These are phyloP conservation scores for Mycena epipterygia DNA, from an alignment of 768 basidiomycete species.

Conservation along the genomic window DNA sequence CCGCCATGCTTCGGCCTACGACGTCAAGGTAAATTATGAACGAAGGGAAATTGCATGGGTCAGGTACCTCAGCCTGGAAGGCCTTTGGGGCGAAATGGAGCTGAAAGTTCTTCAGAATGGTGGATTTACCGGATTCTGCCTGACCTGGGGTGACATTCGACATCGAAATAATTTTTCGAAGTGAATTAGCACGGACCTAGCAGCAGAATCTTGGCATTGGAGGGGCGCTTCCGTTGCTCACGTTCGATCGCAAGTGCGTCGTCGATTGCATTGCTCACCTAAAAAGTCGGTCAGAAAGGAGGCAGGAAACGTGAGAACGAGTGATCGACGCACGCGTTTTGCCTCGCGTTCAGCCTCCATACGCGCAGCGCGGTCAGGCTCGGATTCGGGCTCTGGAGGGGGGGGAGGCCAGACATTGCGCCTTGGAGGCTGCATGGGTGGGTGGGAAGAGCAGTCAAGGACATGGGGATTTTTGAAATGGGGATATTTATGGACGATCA, in stretches of 20 bases:
- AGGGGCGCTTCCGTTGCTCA: conserved; percentile 54
- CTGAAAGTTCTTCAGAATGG: conserved; percentile 76
- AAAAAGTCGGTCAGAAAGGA: conserved; percentile 1
- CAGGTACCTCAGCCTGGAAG: conserved; percentile 65
- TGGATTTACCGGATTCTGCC: conserved; percentile 78
- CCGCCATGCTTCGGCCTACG: conserved; percentile 68
- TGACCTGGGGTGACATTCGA: conserved; percentile 57
- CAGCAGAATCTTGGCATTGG: conserved; percentile 65
- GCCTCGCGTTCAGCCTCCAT: conserved; percentile 52
- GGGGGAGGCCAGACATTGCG: conserved; percentile 38
- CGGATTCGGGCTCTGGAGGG: conserved; percentile 17
- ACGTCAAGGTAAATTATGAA: background rate
- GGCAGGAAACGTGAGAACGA: background rate
- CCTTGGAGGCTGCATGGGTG: conserved; percentile 29
- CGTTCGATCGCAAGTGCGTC: conserved; percentile 61
- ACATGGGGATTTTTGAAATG: conserved; percentile 21
- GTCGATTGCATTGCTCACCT: conserved; percentile 67
- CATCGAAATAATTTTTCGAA: conserved; percentile 1
- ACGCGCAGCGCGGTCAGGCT: conserved; percentile 19
- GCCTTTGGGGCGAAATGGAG: conserved; percentile 71
- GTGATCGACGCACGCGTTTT: conserved; percentile 48
- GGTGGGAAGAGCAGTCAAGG: conserved; percentile 12
- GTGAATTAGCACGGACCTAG: conserved; percentile 58
- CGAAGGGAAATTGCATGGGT: background rate
- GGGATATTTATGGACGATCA: conserved; percentile 35